Base-by-base conservation (phyloP, 2,329 filamentous ascomycete species). In the Colletotrichum kahawae region DNA sequence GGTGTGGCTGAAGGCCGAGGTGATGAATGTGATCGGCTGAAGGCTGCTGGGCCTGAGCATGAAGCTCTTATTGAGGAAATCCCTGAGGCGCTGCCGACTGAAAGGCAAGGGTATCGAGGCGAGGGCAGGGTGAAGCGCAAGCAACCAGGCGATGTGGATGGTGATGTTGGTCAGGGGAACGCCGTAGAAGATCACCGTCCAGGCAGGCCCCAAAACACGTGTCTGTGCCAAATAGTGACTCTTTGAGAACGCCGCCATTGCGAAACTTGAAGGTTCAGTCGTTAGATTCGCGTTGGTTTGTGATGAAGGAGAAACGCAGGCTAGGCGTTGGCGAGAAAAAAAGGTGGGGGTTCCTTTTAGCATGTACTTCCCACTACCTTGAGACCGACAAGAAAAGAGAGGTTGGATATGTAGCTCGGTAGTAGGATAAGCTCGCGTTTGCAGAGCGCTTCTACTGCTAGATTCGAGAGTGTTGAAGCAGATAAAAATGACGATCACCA, bases 141-240 rank as follows among this genome's bases (percentile, higher is more conserved):
- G 27, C n/a, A 72, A 64, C 72, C 72, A 75, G 13, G 72, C 72
- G 29, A 75, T 43, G 34, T 75, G 72, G 56, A 75, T 54, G 21
- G 48, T 69, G 21, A 72, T 16, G 27, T 75, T 75, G 34, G 57
- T 33, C 21, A 68, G 27, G 14, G 72, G 69, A 27, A 75, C 63
- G 14, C 72, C 69, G 24, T 75, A 75, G 27, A 38, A 57, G n/a
- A 75, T 57, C 34, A 29, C 57, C 12, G 63, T 64, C 72, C 69
- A 75, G 6, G 31, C 38, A 43, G 24, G 33, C 14, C 68, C 71
- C 7, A 74, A 12, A 14, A 18, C 21, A 5, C 18, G 60, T 31
- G 71, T 13, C 2, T 54, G 48, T 27, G 36, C 13, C 9, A 59
- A 31, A 9, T 66, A 67, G 8, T 68, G 36, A 27, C 65, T 16